A percentile compares a stretch with the other conserved stretches of the same genome.
phyloP scores from a whole-genome alignment of 140 eudicot species.

The Stevia rebaudiana region DNA sequence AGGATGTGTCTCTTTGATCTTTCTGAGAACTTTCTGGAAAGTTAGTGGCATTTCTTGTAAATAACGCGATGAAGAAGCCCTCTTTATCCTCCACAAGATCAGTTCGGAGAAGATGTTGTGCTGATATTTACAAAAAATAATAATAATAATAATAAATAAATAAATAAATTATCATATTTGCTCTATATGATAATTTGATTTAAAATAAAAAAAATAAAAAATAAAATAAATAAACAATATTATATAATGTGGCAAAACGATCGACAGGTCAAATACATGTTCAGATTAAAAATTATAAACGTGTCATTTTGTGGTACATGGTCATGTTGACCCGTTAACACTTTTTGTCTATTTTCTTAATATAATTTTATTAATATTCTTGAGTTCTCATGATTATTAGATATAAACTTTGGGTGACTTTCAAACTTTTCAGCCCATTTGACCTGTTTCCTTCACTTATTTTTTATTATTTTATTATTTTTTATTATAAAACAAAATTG shows the following conservation, averaged over 20 bases:
- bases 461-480: too few relatives aligned
- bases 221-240: too few relatives aligned
- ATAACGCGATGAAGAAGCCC: constrained; percentile 89
- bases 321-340: background rate
- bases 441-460: background rate
- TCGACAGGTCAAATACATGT: background rate
- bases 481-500: background rate
- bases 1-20: background rate
- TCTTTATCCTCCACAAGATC: constrained; percentile 74
- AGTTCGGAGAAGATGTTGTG: constrained; percentile 53
- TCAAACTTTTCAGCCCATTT: background rate
- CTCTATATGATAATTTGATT: too few relatives aligned
- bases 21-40: background rate
- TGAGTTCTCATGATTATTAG: background rate
- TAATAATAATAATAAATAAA: too few relatives aligned
- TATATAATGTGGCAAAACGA: background rate
- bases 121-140: too few relatives aligned
- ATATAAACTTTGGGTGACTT: background rate
- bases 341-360: background rate
- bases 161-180: too few relatives aligned
- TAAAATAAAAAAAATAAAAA: background rate
- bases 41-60: constrained; percentile 35
- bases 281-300: background rate
- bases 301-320: background rate
- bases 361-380: background rate